A percentile compares a stretch with the other conserved stretches of the same genome.
These are phyloP conservation scores for Diphasiastrum complanatum DNA, from an alignment of 83 land plant genomes.

Conservation along the genomic window DNA sequence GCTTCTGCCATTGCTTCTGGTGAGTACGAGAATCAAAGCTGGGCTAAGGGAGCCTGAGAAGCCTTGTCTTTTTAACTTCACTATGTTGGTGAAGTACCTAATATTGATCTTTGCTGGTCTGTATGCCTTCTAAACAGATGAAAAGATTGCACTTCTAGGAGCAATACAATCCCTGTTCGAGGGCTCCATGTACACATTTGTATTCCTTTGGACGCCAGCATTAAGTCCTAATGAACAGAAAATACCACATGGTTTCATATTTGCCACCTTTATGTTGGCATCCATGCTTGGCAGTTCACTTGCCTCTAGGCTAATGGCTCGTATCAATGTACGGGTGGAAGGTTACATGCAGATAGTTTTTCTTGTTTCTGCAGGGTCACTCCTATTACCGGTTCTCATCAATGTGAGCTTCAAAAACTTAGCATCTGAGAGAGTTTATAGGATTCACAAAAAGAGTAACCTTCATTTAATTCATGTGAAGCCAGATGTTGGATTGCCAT, in stretches of 20 bases:
- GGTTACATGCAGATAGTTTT: conserved; percentile 5
- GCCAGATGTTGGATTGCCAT: too few relatives aligned
- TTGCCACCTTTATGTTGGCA: conserved; percentile 14
- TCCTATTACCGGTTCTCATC: conserved; percentile 2
- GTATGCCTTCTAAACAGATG: neutral
- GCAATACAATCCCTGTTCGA: conserved; percentile 13
- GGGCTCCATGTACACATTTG: conserved; percentile 17
- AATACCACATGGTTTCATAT: conserved; percentile 14
- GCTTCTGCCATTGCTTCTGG: conserved; percentile 13
- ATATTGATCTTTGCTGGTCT: neutral
- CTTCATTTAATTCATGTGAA: too few relatives aligned
- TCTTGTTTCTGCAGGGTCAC: conserved; percentile 1
- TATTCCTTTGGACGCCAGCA: conserved; percentile 6
- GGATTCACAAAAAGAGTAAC: too few relatives aligned
- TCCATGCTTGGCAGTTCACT: conserved; percentile 15
- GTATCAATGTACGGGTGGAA: conserved; percentile 8
- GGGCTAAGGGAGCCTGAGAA: too few relatives aligned
- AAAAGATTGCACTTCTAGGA: conserved; percentile 12
- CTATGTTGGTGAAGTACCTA: neutral
- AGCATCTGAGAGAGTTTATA: too few relatives aligned
- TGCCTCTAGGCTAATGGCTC: neutral
- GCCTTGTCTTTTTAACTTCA: too few relatives aligned
- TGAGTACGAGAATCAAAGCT: too few relatives aligned
- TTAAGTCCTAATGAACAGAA: conserved; percentile 5
- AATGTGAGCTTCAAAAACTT: neutral